These are phyloP conservation scores for Beauveria scarabaeidicola DNA, from an alignment of 2,329 filamentous ascomycete species.

Conservation along the genomic window DNA sequence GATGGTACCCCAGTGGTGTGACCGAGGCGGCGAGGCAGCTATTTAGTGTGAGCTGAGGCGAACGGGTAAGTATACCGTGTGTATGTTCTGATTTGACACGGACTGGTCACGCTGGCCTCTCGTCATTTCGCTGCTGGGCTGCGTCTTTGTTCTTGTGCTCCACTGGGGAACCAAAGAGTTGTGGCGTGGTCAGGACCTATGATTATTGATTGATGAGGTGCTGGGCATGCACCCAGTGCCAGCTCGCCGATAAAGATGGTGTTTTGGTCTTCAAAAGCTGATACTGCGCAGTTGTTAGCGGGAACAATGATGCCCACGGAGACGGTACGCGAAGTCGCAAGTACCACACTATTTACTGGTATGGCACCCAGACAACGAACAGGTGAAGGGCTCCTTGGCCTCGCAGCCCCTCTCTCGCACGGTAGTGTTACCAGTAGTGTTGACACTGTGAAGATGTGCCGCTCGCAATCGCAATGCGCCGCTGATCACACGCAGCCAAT, in stretches of 20 bases:
- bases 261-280: not conserved
- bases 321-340: not conserved
- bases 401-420: not conserved
- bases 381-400: not conserved
- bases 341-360: not conserved
- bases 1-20: not conserved
- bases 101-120: constrained; percentile 12
- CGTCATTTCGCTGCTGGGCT: constrained; percentile 12
- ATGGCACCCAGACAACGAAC: not conserved
- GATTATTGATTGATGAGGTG: not conserved
- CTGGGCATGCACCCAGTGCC: not conserved
- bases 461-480: constrained; percentile 7
- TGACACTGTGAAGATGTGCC: not conserved
- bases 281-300: not conserved
- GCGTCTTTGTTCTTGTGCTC: not conserved
- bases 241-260: not conserved
- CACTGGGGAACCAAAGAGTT: not conserved
- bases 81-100: not conserved
- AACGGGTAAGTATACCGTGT: constrained; percentile 1
- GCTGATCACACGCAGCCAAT: constrained; percentile 5
- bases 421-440: not conserved
- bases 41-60: not conserved
- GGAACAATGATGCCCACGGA: constrained; percentile 1
- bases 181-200: not conserved
- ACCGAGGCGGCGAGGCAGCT: not conserved